Conservation (phyloP, 148 eudicot genomes). For the Camellia japonica region DNA sequence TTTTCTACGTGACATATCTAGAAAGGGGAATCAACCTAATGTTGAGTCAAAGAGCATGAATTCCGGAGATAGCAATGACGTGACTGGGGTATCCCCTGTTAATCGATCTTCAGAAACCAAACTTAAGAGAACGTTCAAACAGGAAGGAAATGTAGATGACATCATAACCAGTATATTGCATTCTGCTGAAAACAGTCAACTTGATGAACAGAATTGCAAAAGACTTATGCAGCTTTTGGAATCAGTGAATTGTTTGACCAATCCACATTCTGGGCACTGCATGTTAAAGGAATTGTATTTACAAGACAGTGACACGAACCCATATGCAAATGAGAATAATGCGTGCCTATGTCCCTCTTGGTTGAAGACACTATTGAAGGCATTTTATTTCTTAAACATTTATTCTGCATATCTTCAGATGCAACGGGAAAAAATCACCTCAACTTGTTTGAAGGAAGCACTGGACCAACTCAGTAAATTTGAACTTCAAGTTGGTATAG, state of each 20-base stretch:
- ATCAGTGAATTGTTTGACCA: slow-evolving; percentile 50
- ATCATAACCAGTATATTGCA: slow-evolving; percentile 36
- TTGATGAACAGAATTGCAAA: slow-evolving; percentile 42
- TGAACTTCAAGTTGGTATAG: slow-evolving; percentile 47
- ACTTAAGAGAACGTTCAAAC: slow-evolving; percentile 32
- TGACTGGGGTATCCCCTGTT: neutral
- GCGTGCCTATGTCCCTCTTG: slow-evolving; percentile 74
- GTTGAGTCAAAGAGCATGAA: slow-evolving; percentile 12
- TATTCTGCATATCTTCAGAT: slow-evolving; percentile 51
- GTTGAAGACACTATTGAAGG: slow-evolving; percentile 58
- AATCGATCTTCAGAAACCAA: slow-evolving; percentile 25
- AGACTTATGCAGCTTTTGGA: slow-evolving; percentile 46
- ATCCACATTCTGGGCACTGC: slow-evolving; percentile 53
- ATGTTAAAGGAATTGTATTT: slow-evolving; percentile 35
- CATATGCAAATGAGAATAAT: slow-evolving; percentile 18
- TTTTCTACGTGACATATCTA: slow-evolving; percentile 28
- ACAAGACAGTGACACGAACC: slow-evolving; percentile 10
- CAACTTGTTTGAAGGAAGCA: slow-evolving; percentile 41
- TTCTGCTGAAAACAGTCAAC: slow-evolving; percentile 23
- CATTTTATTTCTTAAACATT: slow-evolving; percentile 63
- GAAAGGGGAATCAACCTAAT: slow-evolving; percentile 23
- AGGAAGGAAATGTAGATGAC: slow-evolving; percentile 32
- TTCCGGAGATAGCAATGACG: slow-evolving; percentile 17
- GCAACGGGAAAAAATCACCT: slow-evolving; percentile 38
- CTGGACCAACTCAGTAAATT: slow-evolving; percentile 52